Evolutionary conservation across 805 yeast genomes (phyloP).

Genomic region (Blastobotrys chiropterorum): DNA sequence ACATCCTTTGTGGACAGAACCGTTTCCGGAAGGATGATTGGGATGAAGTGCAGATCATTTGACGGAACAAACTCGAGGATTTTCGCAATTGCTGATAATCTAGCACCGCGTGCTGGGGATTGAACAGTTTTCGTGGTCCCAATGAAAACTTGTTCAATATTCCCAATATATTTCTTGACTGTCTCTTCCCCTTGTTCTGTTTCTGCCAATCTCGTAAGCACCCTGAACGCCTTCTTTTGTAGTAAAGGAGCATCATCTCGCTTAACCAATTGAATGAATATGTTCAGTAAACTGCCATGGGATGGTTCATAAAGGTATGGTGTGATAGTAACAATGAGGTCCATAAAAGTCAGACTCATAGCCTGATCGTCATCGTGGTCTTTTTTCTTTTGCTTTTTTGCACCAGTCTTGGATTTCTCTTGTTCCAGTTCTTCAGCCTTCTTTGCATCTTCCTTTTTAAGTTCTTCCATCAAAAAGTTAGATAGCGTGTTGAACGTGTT

Average conservation of each 20-base stretch:
- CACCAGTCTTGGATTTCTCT: slow-evolving; percentile 19
- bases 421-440: slow-evolving; percentile 43
- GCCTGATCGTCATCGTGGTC: slow-evolving; percentile 37
- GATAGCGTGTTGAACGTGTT: slow-evolving; percentile 83
- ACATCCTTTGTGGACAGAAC: slow-evolving; percentile 86
- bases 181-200: slow-evolving; percentile 57
- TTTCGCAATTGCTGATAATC: slow-evolving; percentile 61
- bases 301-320: slow-evolving; percentile 69
- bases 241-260: slow-evolving; percentile 52
- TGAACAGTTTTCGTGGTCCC: slow-evolving; percentile 41
- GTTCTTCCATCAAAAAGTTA: slow-evolving; percentile 63
- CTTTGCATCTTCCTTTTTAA: slow-evolving; percentile 27
- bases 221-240: slow-evolving; percentile 84
- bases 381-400: slow-evolving; percentile 31
- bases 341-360: slow-evolving; percentile 81
- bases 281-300: slow-evolving; percentile 69
- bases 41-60: slow-evolving; percentile 66
- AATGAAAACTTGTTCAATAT: slow-evolving; percentile 55
- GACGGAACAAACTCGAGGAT: slow-evolving; percentile 59
- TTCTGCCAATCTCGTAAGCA: slow-evolving; percentile 60
- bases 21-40: slow-evolving; percentile 77
- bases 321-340: slow-evolving; percentile 79
- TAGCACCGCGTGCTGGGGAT: slow-evolving; percentile 72
- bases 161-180: slow-evolving; percentile 44
- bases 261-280: slow-evolving; percentile 62